Evolutionary conservation across 257 asterid species (phyloP), one percentile per base, ranked within the genome.

Genomic region (Handroanthus guayacan): DNA sequence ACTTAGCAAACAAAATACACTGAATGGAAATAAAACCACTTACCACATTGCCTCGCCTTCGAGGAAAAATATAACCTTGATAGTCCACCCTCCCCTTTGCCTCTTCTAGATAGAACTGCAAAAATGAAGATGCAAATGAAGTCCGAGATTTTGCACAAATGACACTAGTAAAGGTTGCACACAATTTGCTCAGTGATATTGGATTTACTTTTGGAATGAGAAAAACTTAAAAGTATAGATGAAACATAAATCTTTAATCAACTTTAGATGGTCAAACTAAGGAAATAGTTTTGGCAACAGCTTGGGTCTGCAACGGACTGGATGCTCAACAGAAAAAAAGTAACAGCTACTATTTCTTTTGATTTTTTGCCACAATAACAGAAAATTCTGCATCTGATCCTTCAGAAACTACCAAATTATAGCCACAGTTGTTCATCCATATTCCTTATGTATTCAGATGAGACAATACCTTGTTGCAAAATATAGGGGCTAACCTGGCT

Each of bases 101-200:
- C 89, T 94, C 99, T 82, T 94, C 99, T 17, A 94, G 74, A 85
- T 92, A 94, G 82, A 94, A 94, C 99, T 94, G 89, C 81, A 67
- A n/a, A 84, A 68, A 76, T 37, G 20, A 83, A 73, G 50, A 66
- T 12, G 60, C 72, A 54, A 4, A 52, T 44, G 51, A 41, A 34
- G 47, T 72, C 74, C 52, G 70, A 69, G 57, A 25, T 68, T 69
- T 31, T 18, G 36, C 67, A 37, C 39, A 70, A 76, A 67, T 13
- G 14, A 36, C 41, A 69, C 63, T 16, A 2, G 50, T 14, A 73
- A n/a, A 17, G 54, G 61, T 43, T 56, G 45, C 54, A 31, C 12
- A 36, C 17, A 71, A 17, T 39, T 18, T 41, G 25, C 18, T 57
- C 17, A 17, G 25, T 66, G 43, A 67, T 52, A 51, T 67, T 6